Evolutionary conservation across 495 filamentous ascomycete species (phyloP), one percentile per base, ranked within the genome.

Genomic region (Xylaria longipes): DNA sequence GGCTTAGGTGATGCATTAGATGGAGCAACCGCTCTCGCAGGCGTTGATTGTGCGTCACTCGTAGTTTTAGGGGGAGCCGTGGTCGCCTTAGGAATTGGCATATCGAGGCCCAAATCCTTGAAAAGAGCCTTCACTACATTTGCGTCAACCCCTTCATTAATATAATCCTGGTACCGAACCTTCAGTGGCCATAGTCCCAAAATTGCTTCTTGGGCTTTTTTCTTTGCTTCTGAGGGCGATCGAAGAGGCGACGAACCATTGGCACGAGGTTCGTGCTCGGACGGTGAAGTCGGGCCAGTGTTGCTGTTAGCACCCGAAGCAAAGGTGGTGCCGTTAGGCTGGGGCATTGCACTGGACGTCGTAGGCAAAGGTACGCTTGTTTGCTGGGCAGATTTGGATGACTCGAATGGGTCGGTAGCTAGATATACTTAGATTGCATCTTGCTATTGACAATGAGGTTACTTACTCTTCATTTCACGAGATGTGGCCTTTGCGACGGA

Each of bases 111-210:
- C 15, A 93, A 82, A 27, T 91, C 89, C 65, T 84, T 82, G 77
- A 93, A 96, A 14, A 97, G 82, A 48, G 82, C 79, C 66, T 83
- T 85, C 43, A 97, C 81, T 46, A 93, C 71, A 22, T 80, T 77
- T 52, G 89, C 83, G 72, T 94, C 84, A 60, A 95, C 84, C 5
- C 93, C 92, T 78, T 94, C 92, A 15, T 89, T 85, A 20, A 95
- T 82, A 73, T 94, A 89, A 69, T 91, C 85, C 60, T 88, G 81
- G 73, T 87, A 95, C 17, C 87, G 86, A 58, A 95, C 88, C 56
- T 90, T 89, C 45, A 91, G 82, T 43, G 88, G 87, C 70, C 84
- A 86, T 33, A 95, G 77, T 48, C 89, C 85, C 20, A 91, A 81
- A 25, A 95, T 84, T 63, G 93, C 92, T 43, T 88, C 86, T 73